A percentile compares a stretch with the other conserved stretches of the same genome.
Conservation (phyloP, 257 asterid genomes). For the Solanum habrochaites region DNA sequence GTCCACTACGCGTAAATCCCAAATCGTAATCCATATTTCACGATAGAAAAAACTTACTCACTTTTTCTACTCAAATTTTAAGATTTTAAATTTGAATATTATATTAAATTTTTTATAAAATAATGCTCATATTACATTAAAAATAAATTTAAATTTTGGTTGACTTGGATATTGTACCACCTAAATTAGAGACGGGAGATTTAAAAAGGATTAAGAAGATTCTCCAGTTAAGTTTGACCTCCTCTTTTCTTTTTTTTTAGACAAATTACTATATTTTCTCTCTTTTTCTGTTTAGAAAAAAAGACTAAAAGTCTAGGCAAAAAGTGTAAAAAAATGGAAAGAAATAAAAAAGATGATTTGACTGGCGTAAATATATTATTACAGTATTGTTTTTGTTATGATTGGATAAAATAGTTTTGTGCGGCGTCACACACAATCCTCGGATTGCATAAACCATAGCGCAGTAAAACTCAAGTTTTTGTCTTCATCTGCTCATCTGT, state of each 20-base stretch:
- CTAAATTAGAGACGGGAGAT: background rate
- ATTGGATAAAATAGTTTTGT: background rate
- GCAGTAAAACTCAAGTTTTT: background rate
- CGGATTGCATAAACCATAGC: background rate
- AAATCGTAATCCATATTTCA: background rate
- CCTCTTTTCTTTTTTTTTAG: background rate
- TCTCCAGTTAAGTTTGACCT: background rate
- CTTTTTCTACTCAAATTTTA: background rate
- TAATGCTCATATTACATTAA: background rate
- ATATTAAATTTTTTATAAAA: no score
- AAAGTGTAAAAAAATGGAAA: no score
- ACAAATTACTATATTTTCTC: background rate
- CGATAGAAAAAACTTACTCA: background rate
- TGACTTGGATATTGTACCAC: background rate
- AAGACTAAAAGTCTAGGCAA: background rate
- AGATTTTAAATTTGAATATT: no score
- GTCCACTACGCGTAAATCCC: background rate
- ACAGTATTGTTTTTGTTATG: background rate
- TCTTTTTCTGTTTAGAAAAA: background rate
- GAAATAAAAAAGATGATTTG: background rate
- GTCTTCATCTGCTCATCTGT: background rate
- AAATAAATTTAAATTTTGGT: no score
- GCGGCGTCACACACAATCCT: background rate
- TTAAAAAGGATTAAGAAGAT: background rate
- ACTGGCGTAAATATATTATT: background rate